A percentile compares a stretch with the other conserved stretches of the same genome.
phyloP scores from a whole-genome alignment of 176 grass and related monocot species.

The Carex kokanica region DNA sequence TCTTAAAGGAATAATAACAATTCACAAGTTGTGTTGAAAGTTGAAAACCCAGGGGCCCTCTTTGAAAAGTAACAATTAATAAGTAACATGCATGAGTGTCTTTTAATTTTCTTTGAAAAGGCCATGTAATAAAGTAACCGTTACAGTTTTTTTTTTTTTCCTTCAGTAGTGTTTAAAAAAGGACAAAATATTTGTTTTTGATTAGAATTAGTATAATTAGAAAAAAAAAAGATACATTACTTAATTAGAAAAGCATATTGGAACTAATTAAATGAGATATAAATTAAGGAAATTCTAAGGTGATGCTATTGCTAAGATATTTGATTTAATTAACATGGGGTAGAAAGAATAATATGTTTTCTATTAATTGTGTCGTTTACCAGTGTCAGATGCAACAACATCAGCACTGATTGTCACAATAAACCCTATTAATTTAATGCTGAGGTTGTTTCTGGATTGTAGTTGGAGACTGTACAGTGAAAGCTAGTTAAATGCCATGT shows the following conservation, averaged over 20 bases:
- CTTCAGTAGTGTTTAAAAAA: neutral
- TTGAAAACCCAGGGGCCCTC: neutral
- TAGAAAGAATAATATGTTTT: neutral
- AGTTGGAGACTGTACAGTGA: neutral
- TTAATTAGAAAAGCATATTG: neutral
- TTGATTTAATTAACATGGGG: neutral
- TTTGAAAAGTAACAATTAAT: constrained; percentile 10
- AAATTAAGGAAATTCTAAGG: neutral
- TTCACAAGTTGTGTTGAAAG: constrained; percentile 3
- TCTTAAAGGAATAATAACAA: neutral
- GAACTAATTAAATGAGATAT: neutral
- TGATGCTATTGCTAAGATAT: neutral
- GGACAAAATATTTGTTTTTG: neutral
- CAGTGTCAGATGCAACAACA: neutral
- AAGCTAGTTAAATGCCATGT: constrained; percentile 15
- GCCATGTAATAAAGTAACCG: constrained; percentile 2
- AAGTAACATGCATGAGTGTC: neutral
- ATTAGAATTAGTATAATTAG: constrained; percentile 21
- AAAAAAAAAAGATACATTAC: neutral
- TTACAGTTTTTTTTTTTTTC: neutral
- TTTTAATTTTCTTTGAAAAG: neutral
- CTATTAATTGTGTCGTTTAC: constrained; percentile 5
- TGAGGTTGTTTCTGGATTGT: neutral
- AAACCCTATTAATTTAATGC: constrained; percentile 17
- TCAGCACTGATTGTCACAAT: constrained; percentile 3